Percentiles rank a stretch among this genome's conserved stretches.
These are phyloP conservation scores for Isabelozyma rhagii DNA, from an alignment of 805 yeast species.

Conservation along the genomic window DNA sequence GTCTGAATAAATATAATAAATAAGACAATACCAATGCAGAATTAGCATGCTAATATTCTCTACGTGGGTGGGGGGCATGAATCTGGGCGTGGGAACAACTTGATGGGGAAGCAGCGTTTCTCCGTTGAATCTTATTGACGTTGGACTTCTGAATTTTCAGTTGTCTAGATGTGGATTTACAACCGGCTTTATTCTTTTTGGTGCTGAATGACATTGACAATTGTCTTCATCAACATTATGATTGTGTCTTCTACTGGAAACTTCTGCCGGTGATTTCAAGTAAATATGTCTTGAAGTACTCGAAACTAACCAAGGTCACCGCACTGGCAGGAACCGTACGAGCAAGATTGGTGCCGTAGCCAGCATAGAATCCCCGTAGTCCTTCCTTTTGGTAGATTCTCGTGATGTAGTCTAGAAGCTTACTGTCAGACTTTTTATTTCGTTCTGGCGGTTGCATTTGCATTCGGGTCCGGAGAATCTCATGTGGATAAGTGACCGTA, in stretches of 20 bases:
- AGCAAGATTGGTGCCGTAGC: constrained; percentile 78
- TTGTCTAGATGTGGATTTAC: too few species aligned
- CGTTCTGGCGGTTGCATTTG: constrained; percentile 52
- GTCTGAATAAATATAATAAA: not conserved
- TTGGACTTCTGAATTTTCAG: too few species aligned
- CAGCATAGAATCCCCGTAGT: constrained; percentile 79
- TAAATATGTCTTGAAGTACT: constrained; percentile 63
- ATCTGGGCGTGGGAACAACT: too few species aligned
- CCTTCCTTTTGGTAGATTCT: constrained; percentile 66
- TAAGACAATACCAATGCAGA: not conserved
- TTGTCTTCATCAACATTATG: too few species aligned
- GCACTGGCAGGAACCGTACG: constrained; percentile 95
- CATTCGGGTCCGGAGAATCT: constrained; percentile 85
- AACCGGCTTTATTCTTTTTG: too few species aligned
- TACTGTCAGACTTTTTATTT: constrained; percentile 14
- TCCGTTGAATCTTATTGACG: too few species aligned
- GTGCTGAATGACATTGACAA: too few species aligned
- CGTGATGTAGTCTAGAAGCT: constrained; percentile 28
- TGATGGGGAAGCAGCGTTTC: too few species aligned
- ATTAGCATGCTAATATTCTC: not conserved
- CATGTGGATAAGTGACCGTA: constrained; percentile 91
- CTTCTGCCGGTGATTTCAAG: constrained; percentile 27
- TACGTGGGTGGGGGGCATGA: not conserved
- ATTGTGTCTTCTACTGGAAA: not conserved
- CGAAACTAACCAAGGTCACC: constrained; percentile 91